Base-by-base conservation (phyloP, 2,329 filamentous ascomycete genomes). In the Exserohilum turcica region DNA sequence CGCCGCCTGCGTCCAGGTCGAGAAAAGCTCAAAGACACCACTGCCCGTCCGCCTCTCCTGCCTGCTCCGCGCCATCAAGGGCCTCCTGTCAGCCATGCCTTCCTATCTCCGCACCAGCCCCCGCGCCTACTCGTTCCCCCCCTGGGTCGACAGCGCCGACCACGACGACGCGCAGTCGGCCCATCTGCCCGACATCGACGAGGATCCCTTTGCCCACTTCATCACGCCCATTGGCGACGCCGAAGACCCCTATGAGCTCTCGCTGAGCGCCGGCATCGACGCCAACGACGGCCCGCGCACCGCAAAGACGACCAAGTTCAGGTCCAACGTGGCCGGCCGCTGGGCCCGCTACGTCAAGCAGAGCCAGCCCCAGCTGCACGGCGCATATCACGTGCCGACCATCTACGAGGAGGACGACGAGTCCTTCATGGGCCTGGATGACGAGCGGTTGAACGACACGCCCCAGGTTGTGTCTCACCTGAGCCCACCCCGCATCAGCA, bases 171-270 rank as follows among this genome's bases (percentile, higher is more conserved):
- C 62, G 6, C 28, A 51, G 2, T 47, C 61, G 7, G 28, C 43
- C 10, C 54, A 65, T 9, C 72, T 76, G 2, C 72, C 71, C 12
- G 72, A 76, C 50, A 77, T 77, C 50, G 75, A 77, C 52, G 74
- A 77, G 36, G 73, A 77, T 36, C 75, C 75, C 6, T 77, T 77
- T 53, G 70, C 74, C 28, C 75, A 77, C 65, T 77, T 77, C 66
- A 66, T 77, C 16, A 73, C 70, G 6, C 75, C 75, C 2, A 64
- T 77, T 45, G 61, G 60, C n/a, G 75, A 77, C 35, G 75, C 76
- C 16, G 75, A 76, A 32, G 72, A 76, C 42, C 73, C 74, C 6
- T 74, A 72, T 43, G 70, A 74, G 46, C 65, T 74, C 27, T 67
- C 72, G 13, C 60, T 76, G 35, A 75, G 68, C 42, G 75, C 75